A percentile compares a stretch with the other conserved stretches of the same genome.
Evolutionary conservation across 306 rosid genomes (phyloP).

Genomic region (Lablab purpureus): DNA sequence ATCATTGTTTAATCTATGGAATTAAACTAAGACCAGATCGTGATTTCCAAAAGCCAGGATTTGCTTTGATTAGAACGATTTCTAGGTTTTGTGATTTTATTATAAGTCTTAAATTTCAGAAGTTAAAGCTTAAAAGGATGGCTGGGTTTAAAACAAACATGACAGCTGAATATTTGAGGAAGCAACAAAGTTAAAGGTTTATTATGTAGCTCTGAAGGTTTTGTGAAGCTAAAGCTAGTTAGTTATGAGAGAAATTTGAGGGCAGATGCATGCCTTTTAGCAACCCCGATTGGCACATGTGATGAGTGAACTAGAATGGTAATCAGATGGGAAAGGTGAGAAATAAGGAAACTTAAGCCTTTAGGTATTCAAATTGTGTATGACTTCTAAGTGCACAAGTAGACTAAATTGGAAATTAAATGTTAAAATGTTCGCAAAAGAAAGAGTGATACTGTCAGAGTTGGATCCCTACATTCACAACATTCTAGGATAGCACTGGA

Average conservation of each 20-base stretch:
- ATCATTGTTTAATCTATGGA: neutral
- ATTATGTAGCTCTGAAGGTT: neutral
- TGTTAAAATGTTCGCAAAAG: conserved; percentile 18
- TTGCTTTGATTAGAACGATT: neutral
- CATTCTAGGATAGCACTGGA: neutral
- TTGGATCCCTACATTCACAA: neutral
- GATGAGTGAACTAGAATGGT: neutral
- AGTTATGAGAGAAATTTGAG: neutral
- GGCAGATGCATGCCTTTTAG: neutral
- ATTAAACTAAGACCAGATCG: neutral
- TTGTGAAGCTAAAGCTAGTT: conserved; percentile 13
- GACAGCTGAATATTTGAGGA: neutral
- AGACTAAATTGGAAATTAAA: conserved; percentile 3
- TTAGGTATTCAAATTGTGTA: neutral
- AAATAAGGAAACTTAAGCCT: conserved; percentile 8
- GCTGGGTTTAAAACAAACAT: neutral
- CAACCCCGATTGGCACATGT: neutral
- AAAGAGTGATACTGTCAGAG: neutral
- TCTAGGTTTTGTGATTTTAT: neutral
- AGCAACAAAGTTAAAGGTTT: neutral
- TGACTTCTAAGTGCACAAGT: neutral
- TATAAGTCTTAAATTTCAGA: neutral
- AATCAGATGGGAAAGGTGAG: neutral
- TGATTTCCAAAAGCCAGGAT: neutral
- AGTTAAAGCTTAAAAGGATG: neutral